These are phyloP conservation scores for Petunia secreta DNA, from an alignment of 257 asterid genomes.

Conservation along the genomic window DNA sequence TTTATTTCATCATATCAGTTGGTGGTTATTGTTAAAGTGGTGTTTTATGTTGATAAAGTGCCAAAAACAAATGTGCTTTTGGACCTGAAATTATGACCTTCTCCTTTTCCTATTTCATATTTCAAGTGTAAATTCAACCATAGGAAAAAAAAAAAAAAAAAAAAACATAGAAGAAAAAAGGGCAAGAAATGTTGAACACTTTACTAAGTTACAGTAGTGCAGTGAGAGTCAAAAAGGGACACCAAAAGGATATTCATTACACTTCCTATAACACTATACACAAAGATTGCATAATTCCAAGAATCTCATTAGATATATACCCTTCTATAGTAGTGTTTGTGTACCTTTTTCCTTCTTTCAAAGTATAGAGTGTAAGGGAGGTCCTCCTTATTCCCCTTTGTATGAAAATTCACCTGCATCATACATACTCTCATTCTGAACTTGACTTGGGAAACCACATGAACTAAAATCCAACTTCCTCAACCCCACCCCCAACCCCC, in stretches of 20 bases:
- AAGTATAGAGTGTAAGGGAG: slow-evolving; percentile 21
- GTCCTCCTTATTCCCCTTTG: slow-evolving; percentile 34
- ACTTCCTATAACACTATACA: slow-evolving; percentile 24
- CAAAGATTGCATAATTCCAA: slow-evolving; percentile 22
- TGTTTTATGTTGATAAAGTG: neutral
- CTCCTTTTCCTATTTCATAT: neutral
- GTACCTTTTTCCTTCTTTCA: neutral
- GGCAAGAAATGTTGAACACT: neutral
- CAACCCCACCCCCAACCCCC: neutral
- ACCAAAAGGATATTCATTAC: slow-evolving; percentile 27
- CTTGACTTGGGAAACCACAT: slow-evolving; percentile 37
- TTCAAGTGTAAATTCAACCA: neutral
- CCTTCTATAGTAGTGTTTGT: slow-evolving; percentile 17
- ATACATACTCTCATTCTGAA: slow-evolving; percentile 27
- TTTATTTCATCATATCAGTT: neutral
- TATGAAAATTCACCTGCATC: slow-evolving; percentile 33
- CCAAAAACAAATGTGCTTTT: neutral
- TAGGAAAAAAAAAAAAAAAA: neutral
- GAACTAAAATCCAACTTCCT: slow-evolving; percentile 18
- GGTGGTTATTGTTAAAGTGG: neutral
- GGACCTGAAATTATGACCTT: neutral
- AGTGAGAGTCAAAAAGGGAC: slow-evolving; percentile 34
- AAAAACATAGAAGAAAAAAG: neutral
- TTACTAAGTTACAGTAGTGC: slow-evolving; percentile 8
- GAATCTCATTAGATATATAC: neutral